phyloP scores from a whole-genome alignment of 2,329 filamentous ascomycete species.

The Alternaria sp. region DNA sequence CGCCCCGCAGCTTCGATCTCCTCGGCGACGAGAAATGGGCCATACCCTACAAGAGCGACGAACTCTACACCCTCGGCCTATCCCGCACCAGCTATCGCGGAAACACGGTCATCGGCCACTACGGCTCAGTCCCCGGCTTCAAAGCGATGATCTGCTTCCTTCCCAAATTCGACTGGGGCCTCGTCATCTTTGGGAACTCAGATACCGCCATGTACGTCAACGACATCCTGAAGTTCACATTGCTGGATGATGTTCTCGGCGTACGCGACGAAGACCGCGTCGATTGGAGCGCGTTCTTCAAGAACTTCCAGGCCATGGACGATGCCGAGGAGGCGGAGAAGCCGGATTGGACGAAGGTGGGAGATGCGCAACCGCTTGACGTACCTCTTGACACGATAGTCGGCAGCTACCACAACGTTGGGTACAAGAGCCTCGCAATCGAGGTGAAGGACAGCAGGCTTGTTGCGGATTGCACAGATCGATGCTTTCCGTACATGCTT shows the following conservation, averaged over 20 bases:
- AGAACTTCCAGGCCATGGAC: not conserved
- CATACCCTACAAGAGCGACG: not conserved
- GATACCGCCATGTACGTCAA: not conserved
- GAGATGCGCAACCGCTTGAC: not conserved
- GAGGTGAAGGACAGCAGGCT: not conserved
- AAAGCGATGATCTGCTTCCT: not conserved
- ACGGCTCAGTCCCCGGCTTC: not conserved
- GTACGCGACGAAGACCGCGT: not conserved
- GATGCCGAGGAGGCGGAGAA: conserved; percentile 5
- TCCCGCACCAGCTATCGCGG: not conserved
- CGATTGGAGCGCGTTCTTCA: conserved; percentile 7
- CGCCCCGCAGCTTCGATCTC: conserved; percentile 10
- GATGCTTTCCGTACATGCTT: not conserved
- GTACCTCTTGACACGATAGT: not conserved
- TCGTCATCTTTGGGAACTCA: not conserved
- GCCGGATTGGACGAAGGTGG: not conserved
- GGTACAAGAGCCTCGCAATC: not conserved
- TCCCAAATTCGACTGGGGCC: not conserved
- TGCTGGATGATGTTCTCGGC: conserved; percentile 6
- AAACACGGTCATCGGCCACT: not conserved
- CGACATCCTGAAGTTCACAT: not conserved
- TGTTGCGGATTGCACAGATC: not conserved
- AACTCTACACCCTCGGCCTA: not conserved
- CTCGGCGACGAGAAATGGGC: not conserved
- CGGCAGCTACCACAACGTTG: not conserved